Conservation (phyloP, 2,329 filamentous ascomycete species). For the Claviceps arundinis region DNA sequence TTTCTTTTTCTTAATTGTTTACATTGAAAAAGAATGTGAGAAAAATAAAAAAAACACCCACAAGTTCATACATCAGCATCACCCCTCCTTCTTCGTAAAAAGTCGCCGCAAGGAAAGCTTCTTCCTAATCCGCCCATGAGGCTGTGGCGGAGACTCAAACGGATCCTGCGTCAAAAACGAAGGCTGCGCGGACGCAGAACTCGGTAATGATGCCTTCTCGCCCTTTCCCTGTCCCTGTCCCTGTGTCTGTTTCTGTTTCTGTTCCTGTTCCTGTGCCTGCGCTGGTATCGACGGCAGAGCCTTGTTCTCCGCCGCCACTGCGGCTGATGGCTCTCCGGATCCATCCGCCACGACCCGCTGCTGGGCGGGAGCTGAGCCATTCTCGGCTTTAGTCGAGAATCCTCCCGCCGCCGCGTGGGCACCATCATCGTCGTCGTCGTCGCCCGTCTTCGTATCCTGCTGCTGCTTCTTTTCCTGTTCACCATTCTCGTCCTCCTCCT, state of each 20-base stretch:
- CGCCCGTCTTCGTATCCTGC: neutral
- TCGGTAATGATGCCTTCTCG: neutral
- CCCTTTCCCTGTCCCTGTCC: too few species aligned
- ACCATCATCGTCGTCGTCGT: neutral
- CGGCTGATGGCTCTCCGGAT: neutral
- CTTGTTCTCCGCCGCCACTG: neutral
- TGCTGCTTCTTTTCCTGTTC: too few species aligned
- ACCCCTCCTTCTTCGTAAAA: conserved; percentile 6
- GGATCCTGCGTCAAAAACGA: conserved; percentile 5
- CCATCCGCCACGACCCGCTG: neutral
- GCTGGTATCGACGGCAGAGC: neutral
- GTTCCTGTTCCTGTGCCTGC: too few species aligned
- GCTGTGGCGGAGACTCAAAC: conserved; percentile 3
- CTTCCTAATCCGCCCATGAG: conserved; percentile 6
- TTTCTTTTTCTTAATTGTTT: neutral
- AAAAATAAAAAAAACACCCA: neutral
- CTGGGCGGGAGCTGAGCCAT: conserved; percentile 5
- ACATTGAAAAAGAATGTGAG: neutral
- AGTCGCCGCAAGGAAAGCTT: conserved; percentile 12
- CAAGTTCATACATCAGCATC: neutral
- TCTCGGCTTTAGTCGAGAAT: conserved; percentile 10
- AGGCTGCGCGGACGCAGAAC: neutral
- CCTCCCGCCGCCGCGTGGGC: neutral
- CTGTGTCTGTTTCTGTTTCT: too few species aligned
- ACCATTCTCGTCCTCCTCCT: too few species aligned